Conservation (phyloP, 164 flowering plant genomes). For the Annona squamosa region DNA sequence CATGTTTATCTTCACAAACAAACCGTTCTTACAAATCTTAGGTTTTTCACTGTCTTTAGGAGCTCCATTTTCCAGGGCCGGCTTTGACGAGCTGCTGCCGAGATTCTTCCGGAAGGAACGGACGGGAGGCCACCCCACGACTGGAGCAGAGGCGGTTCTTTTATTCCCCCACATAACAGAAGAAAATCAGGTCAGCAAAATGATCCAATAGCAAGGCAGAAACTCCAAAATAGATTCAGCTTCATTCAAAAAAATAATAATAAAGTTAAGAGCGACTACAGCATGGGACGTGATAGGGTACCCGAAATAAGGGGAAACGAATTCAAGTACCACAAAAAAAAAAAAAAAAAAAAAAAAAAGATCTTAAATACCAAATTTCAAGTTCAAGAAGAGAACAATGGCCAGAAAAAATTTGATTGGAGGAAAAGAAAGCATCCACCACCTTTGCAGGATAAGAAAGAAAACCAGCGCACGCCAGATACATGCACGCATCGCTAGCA, state of each 20-base stretch:
- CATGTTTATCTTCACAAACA: conserved; percentile 93
- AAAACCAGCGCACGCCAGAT: neutral
- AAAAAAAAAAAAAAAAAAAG: neutral
- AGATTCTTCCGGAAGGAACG: conserved; percentile 86
- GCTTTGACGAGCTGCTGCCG: conserved; percentile 49
- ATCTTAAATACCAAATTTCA: neutral
- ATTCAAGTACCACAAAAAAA: neutral
- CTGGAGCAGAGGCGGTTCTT: conserved; percentile 71
- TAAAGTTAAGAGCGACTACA: too few species aligned
- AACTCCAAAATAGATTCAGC: neutral
- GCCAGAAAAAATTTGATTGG: neutral
- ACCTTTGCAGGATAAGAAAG: neutral
- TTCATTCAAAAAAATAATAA: neutral
- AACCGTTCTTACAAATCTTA: conserved; percentile 35
- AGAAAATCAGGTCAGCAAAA: neutral
- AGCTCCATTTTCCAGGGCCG: conserved; percentile 31
- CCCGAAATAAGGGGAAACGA: too few species aligned
- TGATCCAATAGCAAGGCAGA: neutral
- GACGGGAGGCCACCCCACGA: conserved; percentile 98
- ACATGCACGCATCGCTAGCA: neutral
- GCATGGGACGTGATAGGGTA: too few species aligned
- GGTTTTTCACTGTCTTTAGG: conserved; percentile 25
- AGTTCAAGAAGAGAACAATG: neutral
- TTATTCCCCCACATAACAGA: conserved; percentile 1
- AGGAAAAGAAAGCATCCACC: neutral